These are phyloP conservation scores for Fusarium xyrophilum DNA, from an alignment of 2,329 filamentous ascomycete genomes.

Conservation along the genomic window DNA sequence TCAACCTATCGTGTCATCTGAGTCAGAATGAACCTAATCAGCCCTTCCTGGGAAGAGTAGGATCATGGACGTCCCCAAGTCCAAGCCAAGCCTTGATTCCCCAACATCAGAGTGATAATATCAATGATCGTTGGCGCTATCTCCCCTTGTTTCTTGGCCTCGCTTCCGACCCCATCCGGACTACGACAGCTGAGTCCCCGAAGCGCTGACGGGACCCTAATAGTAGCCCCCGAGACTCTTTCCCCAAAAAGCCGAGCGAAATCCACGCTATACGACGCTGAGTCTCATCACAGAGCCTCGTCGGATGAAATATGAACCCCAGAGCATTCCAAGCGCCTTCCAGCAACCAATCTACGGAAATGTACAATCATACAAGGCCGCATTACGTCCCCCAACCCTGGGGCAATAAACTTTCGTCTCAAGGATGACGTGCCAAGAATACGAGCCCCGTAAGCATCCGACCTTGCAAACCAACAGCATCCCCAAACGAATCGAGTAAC, in stretches of 20 bases:
- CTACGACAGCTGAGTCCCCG: background rate
- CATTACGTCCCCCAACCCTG: background rate
- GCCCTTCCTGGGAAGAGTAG: background rate
- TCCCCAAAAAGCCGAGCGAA: background rate
- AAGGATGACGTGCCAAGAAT: background rate
- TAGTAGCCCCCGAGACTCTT: background rate
- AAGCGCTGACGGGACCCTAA: background rate
- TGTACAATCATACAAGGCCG: background rate
- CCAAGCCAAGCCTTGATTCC: background rate
- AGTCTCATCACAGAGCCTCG: background rate
- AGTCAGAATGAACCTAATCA: fast-evolving
- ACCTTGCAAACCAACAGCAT: background rate
- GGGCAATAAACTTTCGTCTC: background rate
- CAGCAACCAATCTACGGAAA: background rate
- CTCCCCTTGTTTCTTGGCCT: background rate
- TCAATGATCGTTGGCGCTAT: background rate
- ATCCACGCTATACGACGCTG: background rate
- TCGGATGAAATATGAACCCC: background rate
- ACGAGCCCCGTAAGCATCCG: background rate
- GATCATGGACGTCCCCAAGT: background rate
- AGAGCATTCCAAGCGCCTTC: background rate
- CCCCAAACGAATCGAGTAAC: background rate
- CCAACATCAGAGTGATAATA: background rate
- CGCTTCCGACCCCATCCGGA: background rate
- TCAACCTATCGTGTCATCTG: no score